Conservation (phyloP, 2,329 filamentous ascomycete genomes). For the Calonectria hongkongensis region DNA sequence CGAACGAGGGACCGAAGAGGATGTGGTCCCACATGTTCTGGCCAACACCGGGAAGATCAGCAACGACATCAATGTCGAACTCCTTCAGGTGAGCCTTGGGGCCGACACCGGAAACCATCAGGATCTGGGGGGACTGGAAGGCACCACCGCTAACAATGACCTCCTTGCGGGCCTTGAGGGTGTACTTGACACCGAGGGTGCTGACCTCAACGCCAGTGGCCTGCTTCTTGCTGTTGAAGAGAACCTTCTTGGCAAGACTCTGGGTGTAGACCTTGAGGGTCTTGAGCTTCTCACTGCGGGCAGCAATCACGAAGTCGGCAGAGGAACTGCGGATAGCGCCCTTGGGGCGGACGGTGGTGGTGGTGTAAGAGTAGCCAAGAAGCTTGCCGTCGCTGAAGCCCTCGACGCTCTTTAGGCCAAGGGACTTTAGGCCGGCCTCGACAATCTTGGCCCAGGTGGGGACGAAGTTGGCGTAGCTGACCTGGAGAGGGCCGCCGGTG, state of each 20-base stretch:
- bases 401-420: conserved; percentile 53
- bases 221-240: conserved; percentile 63
- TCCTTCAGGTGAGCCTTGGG: conserved; percentile 40
- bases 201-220: conserved; percentile 62
- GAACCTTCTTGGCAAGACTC: conserved; percentile 66
- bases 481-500: conserved; percentile 51
- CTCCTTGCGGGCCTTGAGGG: conserved; percentile 46
- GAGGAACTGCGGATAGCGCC: conserved; percentile 54
- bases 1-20: conserved; percentile 46
- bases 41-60: conserved; percentile 45
- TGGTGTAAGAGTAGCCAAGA: conserved; percentile 52
- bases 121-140: conserved; percentile 48
- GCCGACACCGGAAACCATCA: conserved; percentile 49
- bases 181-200: conserved; percentile 43
- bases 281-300: conserved; percentile 51
- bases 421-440: conserved; percentile 51
- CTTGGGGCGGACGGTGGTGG: conserved; percentile 45
- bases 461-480: conserved; percentile 55
- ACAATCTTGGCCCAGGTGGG: conserved; percentile 47
- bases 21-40: conserved; percentile 50
- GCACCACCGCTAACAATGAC: conserved; percentile 44
- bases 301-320: conserved; percentile 52
- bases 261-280: conserved; percentile 63
- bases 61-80: conserved; percentile 43
- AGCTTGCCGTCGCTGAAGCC: conserved; percentile 50